These are phyloP conservation scores for Fusarium armeniacum DNA, from an alignment of 2,329 filamentous ascomycete species.

Conservation along the genomic window DNA sequence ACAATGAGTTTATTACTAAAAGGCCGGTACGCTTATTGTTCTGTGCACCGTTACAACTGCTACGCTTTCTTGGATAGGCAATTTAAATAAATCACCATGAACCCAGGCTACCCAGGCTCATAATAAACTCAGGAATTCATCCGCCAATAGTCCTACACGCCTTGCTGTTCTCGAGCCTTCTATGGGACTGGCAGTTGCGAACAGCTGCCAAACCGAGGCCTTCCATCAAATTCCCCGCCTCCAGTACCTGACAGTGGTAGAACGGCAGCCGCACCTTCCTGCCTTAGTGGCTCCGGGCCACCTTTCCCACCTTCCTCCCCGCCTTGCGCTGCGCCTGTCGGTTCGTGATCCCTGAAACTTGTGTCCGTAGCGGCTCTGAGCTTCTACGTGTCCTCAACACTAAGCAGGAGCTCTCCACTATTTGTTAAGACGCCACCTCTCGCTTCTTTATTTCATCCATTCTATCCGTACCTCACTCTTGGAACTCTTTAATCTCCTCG, in stretches of 20 bases:
- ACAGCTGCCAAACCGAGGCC: slow-evolving; percentile 19
- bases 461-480: slow-evolving; percentile 52
- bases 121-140: slow-evolving; percentile 9
- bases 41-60: slow-evolving; percentile 16
- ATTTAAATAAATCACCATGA: neutral
- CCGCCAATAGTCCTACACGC: slow-evolving; percentile 19
- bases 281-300: slow-evolving; percentile 41
- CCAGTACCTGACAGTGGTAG: slow-evolving; percentile 37
- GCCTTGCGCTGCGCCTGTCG: slow-evolving; percentile 26
- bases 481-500: slow-evolving; percentile 46
- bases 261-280: slow-evolving; percentile 40
- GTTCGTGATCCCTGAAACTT: slow-evolving; percentile 49
- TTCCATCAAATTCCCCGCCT: slow-evolving; percentile 34
- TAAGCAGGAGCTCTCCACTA: slow-evolving; percentile 48
- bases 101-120: neutral
- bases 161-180: slow-evolving; percentile 46
- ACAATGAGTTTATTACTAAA: neutral
- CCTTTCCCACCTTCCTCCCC: slow-evolving; percentile 23
- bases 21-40: neutral
- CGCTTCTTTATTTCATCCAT: slow-evolving; percentile 37
- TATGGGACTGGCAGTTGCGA: slow-evolving; percentile 26
- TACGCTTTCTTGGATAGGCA: neutral
- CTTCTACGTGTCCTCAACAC: slow-evolving; percentile 56
- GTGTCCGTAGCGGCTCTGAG: slow-evolving; percentile 44
- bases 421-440: slow-evolving; percentile 49